A percentile compares a stretch with the other conserved stretches of the same genome.
Evolutionary conservation across 768 basidiomycete species (phyloP).

Genomic region (Agrocybe praecox): DNA sequence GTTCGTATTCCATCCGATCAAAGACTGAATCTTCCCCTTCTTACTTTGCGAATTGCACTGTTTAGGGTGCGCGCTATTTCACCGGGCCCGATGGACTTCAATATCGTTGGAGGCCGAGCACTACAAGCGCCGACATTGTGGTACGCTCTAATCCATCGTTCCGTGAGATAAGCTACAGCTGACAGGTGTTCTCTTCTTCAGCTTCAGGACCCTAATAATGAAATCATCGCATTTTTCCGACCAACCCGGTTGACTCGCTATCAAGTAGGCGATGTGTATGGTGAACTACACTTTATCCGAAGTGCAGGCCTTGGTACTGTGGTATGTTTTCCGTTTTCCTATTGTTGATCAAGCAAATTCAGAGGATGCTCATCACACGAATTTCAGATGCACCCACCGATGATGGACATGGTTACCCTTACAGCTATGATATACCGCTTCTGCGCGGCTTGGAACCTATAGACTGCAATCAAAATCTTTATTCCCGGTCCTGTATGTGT

Average conservation of each 20-base stretch:
- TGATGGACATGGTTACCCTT: constrained; percentile 88
- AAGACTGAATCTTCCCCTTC: constrained; percentile 8
- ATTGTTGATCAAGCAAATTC: background rate
- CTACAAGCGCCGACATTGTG: constrained; percentile 57
- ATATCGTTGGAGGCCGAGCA: constrained; percentile 80
- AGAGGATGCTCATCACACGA: background rate
- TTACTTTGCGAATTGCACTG: constrained; percentile 1
- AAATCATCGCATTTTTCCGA: constrained; percentile 78
- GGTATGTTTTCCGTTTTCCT: constrained; percentile 44
- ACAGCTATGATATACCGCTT: constrained; percentile 87
- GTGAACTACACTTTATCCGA: constrained; percentile 83
- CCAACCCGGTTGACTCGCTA: constrained; percentile 78
- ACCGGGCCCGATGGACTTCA: constrained; percentile 81
- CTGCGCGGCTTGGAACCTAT: constrained; percentile 57
- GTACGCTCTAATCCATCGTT: constrained; percentile 37
- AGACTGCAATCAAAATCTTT: constrained; percentile 14
- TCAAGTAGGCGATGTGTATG: constrained; percentile 85
- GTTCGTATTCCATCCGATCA: constrained; percentile 35
- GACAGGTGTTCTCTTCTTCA: constrained; percentile 30
- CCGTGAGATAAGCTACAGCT: background rate
- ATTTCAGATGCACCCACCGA: constrained; percentile 78
- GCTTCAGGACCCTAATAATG: constrained; percentile 73
- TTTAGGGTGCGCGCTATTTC: constrained; percentile 67
- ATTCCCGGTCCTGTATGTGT: constrained; percentile 9
- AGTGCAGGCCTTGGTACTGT: constrained; percentile 81